Percentiles rank a stretch among this genome's conserved stretches.
These are phyloP conservation scores for Rhodomyrtus psidioides DNA, from an alignment of 441 rosid genomes.

Conservation along the genomic window DNA sequence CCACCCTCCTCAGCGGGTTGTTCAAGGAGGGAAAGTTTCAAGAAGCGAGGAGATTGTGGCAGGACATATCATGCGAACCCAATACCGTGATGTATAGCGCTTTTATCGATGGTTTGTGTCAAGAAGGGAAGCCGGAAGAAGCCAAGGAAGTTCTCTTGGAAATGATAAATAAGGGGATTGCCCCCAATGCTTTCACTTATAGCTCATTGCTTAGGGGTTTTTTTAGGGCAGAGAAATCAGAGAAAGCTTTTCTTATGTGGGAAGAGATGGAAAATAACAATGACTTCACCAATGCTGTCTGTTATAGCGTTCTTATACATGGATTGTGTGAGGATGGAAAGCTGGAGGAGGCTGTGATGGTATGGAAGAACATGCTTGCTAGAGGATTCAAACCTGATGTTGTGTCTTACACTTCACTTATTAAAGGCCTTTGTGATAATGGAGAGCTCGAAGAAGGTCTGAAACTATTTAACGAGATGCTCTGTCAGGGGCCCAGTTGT, in stretches of 20 bases:
- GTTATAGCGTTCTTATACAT: constrained; percentile 69
- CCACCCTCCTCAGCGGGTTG: constrained; percentile 62
- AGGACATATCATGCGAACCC: constrained; percentile 37
- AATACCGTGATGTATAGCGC: constrained; percentile 64
- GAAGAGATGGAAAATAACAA: constrained; percentile 39
- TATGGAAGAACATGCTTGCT: constrained; percentile 72
- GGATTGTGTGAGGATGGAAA: constrained; percentile 72
- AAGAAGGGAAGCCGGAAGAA: constrained; percentile 58
- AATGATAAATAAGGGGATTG: constrained; percentile 52
- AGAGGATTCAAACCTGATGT: constrained; percentile 72
- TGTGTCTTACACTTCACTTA: constrained; percentile 16
- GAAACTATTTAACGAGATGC: constrained; percentile 82
- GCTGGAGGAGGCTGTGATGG: constrained; percentile 53
- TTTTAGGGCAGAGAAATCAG: constrained; percentile 43
- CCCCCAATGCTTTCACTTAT: constrained; percentile 71
- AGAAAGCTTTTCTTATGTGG: constrained; percentile 75
- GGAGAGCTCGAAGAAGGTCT: constrained; percentile 10
- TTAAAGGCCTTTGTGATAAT: background rate
- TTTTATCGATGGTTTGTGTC: constrained; percentile 71
- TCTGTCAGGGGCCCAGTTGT: constrained; percentile 52
- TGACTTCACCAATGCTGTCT: constrained; percentile 39
- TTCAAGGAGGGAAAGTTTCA: constrained; percentile 66
- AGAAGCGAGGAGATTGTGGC: constrained; percentile 60
- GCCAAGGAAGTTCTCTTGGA: constrained; percentile 44
- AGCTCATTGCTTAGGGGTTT: constrained; percentile 91